Conservation (phyloP, 345 rosid species). For the Corymbia maculata region DNA sequence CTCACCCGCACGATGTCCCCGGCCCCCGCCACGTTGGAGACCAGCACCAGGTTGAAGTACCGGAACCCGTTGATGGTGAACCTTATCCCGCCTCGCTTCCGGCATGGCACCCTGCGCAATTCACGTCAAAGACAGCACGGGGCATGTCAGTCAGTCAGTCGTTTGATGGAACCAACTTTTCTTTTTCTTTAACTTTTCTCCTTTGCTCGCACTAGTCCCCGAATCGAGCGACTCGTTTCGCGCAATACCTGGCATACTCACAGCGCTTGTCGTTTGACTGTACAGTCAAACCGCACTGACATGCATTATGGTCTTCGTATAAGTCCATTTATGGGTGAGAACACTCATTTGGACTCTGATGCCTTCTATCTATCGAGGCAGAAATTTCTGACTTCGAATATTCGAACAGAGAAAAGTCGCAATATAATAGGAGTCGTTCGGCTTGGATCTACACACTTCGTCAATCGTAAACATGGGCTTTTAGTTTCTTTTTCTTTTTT, state of each 20-base stretch:
- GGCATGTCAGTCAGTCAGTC: background rate
- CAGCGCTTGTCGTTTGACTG: background rate
- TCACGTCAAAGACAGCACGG: background rate
- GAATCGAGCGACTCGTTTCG: background rate
- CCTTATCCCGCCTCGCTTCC: background rate
- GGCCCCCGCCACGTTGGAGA: conserved; percentile 1
- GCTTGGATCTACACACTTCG: background rate
- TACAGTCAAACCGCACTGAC: background rate
- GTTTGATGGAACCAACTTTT: background rate
- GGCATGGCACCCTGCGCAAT: background rate
- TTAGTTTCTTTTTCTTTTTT: no score
- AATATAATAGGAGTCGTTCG: background rate
- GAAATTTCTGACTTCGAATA: background rate
- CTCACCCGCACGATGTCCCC: background rate
- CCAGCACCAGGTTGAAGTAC: conserved; percentile 1
- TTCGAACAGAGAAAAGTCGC: background rate
- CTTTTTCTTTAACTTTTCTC: background rate
- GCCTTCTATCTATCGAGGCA: background rate
- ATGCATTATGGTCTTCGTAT: background rate
- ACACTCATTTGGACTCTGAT: background rate
- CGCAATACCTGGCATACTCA: background rate
- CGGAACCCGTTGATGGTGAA: conserved; percentile 3
- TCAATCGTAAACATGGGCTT: background rate
- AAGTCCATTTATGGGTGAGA: background rate
- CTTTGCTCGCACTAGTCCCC: background rate